Percentiles rank a stretch among this genome's conserved stretches.
Evolutionary conservation across 352 stramenopile genomes (phyloP).

Genomic region (Globisporangium ultimum): DNA sequence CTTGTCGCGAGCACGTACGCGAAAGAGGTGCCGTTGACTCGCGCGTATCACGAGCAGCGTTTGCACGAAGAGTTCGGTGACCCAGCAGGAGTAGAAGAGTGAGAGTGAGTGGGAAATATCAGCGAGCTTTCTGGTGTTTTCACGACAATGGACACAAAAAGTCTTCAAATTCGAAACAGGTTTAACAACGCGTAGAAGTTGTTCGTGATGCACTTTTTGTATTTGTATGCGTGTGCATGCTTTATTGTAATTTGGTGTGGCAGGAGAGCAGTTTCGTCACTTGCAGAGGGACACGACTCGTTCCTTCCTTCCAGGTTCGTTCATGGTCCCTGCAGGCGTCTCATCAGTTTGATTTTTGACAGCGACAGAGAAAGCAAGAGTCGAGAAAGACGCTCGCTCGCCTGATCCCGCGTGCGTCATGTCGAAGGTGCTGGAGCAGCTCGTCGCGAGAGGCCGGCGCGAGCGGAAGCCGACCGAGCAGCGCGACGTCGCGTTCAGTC

Average conservation of each 20-base stretch:
- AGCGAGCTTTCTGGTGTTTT: not conserved
- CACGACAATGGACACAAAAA: not conserved
- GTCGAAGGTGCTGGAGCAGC: conserved; percentile 94
- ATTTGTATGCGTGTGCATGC: not conserved
- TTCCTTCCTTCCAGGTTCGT: no score
- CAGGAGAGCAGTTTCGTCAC: not conserved
- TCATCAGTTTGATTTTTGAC: not conserved
- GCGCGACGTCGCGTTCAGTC: conserved; percentile 94
- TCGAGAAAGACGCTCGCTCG: no score
- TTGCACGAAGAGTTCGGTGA: conserved; percentile 60
- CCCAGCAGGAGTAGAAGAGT: not conserved
- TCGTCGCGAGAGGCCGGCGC: conserved; percentile 94
- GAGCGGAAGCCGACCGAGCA: conserved; percentile 94
- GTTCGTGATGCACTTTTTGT: not conserved
- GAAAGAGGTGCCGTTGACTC: conserved; percentile 56
- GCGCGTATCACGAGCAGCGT: conserved; percentile 55
- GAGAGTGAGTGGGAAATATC: not conserved
- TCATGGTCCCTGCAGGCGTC: not conserved
- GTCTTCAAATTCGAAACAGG: no score
- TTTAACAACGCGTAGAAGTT: not conserved
- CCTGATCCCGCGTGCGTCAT: conserved; percentile 16
- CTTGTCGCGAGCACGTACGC: conserved; percentile 70
- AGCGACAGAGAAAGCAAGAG: no score
- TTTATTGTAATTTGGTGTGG: not conserved
- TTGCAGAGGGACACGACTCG: not conserved